These are phyloP conservation scores for Backusella macrospora DNA, from an alignment of 192 early-diverging fungal species.

Conservation along the genomic window DNA sequence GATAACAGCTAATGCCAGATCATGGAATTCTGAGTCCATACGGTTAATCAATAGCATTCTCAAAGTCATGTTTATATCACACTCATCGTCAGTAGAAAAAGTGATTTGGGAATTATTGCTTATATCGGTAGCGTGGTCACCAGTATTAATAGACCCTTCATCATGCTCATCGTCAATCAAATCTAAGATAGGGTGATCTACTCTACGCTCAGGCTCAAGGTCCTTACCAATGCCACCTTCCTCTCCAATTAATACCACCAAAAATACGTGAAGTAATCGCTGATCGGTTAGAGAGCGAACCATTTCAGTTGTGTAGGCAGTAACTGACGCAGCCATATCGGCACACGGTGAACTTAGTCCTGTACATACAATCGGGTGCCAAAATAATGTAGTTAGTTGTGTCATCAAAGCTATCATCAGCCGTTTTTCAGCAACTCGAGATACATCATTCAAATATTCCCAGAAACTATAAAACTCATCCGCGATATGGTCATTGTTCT, in stretches of 20 bases:
- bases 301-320: constrained; percentile 45
- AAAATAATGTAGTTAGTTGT: constrained; percentile 42
- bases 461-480: constrained; percentile 46
- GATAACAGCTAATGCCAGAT: constrained; percentile 55
- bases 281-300: constrained; percentile 42
- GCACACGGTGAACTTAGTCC: constrained; percentile 34
- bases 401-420: constrained; percentile 39
- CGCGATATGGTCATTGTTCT: constrained; percentile 21
- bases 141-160: neutral
- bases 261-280: constrained; percentile 34
- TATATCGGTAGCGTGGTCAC: constrained; percentile 5
- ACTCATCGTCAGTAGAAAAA: neutral
- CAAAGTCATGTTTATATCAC: constrained; percentile 37
- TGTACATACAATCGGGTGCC: constrained; percentile 42
- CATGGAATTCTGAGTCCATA: constrained; percentile 35
- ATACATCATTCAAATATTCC: constrained; percentile 44
- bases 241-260: constrained; percentile 39
- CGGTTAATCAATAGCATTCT: constrained; percentile 49
- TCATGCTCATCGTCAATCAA: constrained; percentile 28
- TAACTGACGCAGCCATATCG: constrained; percentile 36
- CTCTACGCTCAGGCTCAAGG: constrained; percentile 35
- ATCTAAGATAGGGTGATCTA: neutral
- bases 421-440: constrained; percentile 39
- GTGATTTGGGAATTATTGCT: neutral
- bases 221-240: constrained; percentile 44